Percentiles rank a stretch among this genome's conserved stretches.
These are phyloP conservation scores for Colletotrichum salicis DNA, from an alignment of 2,329 filamentous ascomycete genomes.

Conservation along the genomic window DNA sequence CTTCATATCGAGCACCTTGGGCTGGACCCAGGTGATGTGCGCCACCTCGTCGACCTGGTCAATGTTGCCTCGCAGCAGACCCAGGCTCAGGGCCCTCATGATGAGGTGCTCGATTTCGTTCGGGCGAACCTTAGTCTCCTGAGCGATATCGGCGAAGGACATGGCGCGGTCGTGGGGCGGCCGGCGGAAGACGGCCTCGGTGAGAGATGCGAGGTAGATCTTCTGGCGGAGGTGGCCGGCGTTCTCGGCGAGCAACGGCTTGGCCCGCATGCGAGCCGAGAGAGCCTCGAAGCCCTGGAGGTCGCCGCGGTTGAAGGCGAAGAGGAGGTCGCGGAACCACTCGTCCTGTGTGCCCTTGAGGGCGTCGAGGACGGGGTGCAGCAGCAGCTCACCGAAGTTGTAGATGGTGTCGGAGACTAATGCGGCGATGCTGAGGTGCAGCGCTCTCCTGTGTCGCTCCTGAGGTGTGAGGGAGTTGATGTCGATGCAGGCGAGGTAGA, in stretches of 20 bases:
- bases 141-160: conserved; percentile 87
- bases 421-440: conserved; percentile 91
- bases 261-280: conserved; percentile 81
- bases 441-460: conserved; percentile 85
- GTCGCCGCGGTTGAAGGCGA: conserved; percentile 97
- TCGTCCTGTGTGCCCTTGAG: conserved; percentile 77
- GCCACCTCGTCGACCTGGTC: conserved; percentile 96
- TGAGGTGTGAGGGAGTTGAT: conserved; percentile 76
- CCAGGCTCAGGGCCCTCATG: conserved; percentile 98
- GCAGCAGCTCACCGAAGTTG: conserved; percentile 98
- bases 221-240: conserved; percentile 91
- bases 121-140: conserved; percentile 90
- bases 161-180: conserved; percentile 96
- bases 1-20: conserved; percentile 94
- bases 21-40: conserved; percentile 98
- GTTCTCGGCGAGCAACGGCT: conserved; percentile 82
- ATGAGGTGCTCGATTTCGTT: conserved; percentile 97
- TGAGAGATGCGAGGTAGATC: conserved; percentile 95
- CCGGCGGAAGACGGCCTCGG: conserved; percentile 94
- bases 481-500: conserved; percentile 97
- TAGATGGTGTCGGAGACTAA: conserved; percentile 96
- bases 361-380: conserved; percentile 94
- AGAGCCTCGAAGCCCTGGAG: conserved; percentile 87
- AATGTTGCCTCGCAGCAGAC: conserved; percentile 89
- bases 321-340: conserved; percentile 95